phyloP scores from a whole-genome alignment of 257 asterid species.

The Voacanga thouarsii region DNA sequence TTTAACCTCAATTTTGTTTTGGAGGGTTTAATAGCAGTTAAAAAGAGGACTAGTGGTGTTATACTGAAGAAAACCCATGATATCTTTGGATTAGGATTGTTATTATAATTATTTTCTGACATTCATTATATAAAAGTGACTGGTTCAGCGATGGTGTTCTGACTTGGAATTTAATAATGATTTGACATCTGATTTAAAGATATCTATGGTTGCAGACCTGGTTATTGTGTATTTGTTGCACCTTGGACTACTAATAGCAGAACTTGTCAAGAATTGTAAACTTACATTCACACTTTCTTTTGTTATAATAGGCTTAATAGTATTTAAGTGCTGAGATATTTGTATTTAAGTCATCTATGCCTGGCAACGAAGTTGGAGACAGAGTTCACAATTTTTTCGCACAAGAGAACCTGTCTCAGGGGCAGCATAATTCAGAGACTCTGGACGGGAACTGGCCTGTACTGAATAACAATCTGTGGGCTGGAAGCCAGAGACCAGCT shows the following conservation, averaged over 20 bases:
- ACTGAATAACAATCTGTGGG: conserved; percentile 48
- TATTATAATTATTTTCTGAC: neutral
- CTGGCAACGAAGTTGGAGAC: conserved; percentile 86
- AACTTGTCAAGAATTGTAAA: neutral
- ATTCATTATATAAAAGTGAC: neutral
- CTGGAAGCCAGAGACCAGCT: conserved; percentile 54
- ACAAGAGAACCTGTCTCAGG: conserved; percentile 63
- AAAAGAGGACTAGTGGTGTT: neutral
- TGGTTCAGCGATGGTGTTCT: conserved; percentile 6
- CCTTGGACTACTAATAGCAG: neutral
- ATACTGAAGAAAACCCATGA: neutral
- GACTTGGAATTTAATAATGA: conserved; percentile 7
- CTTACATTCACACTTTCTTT: conserved; percentile 8
- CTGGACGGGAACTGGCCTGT: conserved; percentile 62
- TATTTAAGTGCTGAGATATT: conserved; percentile 16
- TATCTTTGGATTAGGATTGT: no score
- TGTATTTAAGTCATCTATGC: conserved; percentile 67
- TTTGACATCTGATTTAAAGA: neutral
- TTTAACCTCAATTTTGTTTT: neutral
- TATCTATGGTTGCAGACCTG: neutral
- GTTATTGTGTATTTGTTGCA: neutral
- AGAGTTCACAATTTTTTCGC: conserved; percentile 93
- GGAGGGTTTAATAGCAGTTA: neutral
- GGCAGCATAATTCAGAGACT: conserved; percentile 56
- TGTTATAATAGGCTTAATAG: conserved; percentile 9